These are phyloP conservation scores for Ajuga reptans DNA, from an alignment of 305 asterid species.

Conservation along the genomic window DNA sequence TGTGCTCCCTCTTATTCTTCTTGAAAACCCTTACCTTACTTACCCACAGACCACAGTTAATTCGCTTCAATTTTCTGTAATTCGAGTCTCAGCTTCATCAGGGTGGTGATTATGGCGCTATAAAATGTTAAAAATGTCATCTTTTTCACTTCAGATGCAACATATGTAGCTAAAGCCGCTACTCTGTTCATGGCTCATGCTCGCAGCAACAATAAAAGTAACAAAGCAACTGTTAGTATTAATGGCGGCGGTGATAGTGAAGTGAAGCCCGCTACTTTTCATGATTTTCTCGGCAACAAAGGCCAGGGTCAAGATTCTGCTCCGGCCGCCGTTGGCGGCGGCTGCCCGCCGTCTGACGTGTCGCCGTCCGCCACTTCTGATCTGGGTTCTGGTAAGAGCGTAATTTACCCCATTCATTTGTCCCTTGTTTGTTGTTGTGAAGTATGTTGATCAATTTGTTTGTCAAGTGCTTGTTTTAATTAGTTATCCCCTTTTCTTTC, in stretches of 20 bases:
- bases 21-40: conserved; percentile 28
- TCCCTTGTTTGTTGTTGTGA: not conserved
- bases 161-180: not conserved
- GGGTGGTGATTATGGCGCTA: conserved; percentile 22
- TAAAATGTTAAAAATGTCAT: conserved; percentile 17
- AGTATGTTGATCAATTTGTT: not conserved
- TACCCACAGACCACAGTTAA: conserved; percentile 2
- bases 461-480: not conserved
- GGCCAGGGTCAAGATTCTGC: conserved; percentile 31
- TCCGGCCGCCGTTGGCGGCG: conserved; percentile 32
- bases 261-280: conserved; percentile 55
- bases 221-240: conserved; percentile 23
- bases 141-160: conserved; percentile 18
- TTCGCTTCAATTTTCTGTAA: not conserved
- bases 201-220: conserved; percentile 34
- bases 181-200: conserved; percentile 57
- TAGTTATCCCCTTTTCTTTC: not conserved
- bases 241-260: conserved; percentile 39
- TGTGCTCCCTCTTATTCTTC: conserved; percentile 16
- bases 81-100: conserved; percentile 20
- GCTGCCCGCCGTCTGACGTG: conserved; percentile 43
- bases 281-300: conserved; percentile 75
- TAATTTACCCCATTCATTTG: not conserved
- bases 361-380: conserved; percentile 73
- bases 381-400: conserved; percentile 61